Evolutionary conservation across 202 grass and related monocot species (phyloP).

Genomic region (Digitaria exilis): DNA sequence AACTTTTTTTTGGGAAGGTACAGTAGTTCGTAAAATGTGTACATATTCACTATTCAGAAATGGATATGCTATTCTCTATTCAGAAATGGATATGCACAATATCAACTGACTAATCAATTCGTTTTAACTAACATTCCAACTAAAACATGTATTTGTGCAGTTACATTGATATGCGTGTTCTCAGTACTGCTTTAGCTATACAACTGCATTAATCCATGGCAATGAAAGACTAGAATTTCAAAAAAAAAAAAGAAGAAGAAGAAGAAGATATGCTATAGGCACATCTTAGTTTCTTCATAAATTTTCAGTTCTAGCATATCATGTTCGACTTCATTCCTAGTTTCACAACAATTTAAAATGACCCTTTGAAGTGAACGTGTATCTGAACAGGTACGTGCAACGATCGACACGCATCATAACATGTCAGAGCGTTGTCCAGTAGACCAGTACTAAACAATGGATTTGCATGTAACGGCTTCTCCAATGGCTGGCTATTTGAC

Average conservation of each 20-base stretch:
- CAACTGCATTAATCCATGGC: background rate
- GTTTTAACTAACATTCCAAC: background rate
- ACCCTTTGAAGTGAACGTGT: background rate
- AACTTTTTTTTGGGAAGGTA: no score
- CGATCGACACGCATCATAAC: background rate
- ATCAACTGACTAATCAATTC: background rate
- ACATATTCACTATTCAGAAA: no score
- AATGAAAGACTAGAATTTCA: background rate
- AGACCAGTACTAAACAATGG: no score
- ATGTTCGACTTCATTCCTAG: background rate
- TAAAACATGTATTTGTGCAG: background rate
- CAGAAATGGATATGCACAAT: background rate
- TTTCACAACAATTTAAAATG: background rate
- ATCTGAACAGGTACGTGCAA: background rate
- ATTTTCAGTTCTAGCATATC: background rate
- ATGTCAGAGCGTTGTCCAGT: background rate
- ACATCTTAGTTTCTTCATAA: background rate
- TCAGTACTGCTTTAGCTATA: background rate
- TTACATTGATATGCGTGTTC: background rate
- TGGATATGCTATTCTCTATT: background rate
- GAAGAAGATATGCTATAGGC: no score
- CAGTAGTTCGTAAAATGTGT: background rate
- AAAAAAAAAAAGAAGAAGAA: no score
- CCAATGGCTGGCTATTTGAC: no score
- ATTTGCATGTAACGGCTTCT: no score